These are phyloP conservation scores for Curvularia eragrostidis DNA, from an alignment of 2,329 filamentous ascomycete genomes.

Conservation along the genomic window DNA sequence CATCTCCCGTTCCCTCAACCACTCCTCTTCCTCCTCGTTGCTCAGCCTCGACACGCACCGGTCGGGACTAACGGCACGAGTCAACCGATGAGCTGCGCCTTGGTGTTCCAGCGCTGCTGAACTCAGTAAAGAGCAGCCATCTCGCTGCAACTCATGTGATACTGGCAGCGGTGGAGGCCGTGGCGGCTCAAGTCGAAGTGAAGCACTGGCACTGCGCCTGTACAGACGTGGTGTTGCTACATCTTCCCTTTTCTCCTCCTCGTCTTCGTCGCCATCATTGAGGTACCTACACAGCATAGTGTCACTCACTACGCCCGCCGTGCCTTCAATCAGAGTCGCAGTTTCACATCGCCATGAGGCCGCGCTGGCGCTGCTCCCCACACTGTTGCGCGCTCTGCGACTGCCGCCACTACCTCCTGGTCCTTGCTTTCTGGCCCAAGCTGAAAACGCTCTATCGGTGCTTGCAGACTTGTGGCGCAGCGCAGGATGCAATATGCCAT, in stretches of 20 bases:
- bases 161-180: too few relatives aligned
- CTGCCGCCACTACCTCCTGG: too few relatives aligned
- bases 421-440: too few relatives aligned
- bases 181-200: neutral
- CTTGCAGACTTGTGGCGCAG: neutral
- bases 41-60: neutral
- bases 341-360: neutral
- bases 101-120: neutral
- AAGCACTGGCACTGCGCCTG: too few relatives aligned
- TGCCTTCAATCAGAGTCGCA: neutral
- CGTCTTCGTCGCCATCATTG: neutral
- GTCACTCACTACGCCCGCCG: neutral
- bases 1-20: slow-evolving; percentile 14
- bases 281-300: neutral
- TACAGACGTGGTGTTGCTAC: neutral
- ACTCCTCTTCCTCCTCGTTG: slow-evolving; percentile 13
- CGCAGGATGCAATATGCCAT: neutral
- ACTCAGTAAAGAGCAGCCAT: neutral
- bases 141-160: neutral
- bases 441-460: too few relatives aligned
- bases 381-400: neutral
- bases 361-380: neutral
- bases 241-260: neutral
- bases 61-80: neutral
- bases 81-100: neutral